Conservation (phyloP, 2,329 filamentous ascomycete species). For the Teratosphaeria gauchensis region DNA sequence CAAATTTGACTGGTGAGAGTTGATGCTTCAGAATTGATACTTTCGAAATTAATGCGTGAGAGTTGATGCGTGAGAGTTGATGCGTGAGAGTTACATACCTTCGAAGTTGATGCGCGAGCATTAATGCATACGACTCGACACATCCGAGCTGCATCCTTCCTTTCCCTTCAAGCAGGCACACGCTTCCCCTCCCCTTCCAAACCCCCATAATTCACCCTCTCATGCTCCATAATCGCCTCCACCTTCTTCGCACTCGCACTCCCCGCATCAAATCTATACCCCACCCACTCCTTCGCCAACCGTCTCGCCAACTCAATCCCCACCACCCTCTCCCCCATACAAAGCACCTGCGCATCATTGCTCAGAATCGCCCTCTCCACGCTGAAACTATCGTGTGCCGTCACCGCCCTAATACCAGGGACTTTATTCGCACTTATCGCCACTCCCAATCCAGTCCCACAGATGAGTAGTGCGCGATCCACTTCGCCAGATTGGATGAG, state of each 20-base stretch:
- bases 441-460: slow-evolving; percentile 77
- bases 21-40: too few relatives aligned
- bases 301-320: slow-evolving; percentile 71
- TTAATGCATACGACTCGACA: too few relatives aligned
- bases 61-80: too few relatives aligned
- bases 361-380: slow-evolving; percentile 72
- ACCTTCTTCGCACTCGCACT: slow-evolving; percentile 53
- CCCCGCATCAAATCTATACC: slow-evolving; percentile 65
- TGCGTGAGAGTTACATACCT: too few relatives aligned
- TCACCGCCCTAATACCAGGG: slow-evolving; percentile 74
- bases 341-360: slow-evolving; percentile 81
- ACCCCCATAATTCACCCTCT: slow-evolving; percentile 28
- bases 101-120: too few relatives aligned
- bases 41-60: too few relatives aligned
- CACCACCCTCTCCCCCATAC: slow-evolving; percentile 75
- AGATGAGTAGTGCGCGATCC: slow-evolving; percentile 73
- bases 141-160: too few relatives aligned
- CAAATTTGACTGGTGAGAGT: too few relatives aligned
- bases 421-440: slow-evolving; percentile 87
- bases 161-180: too few relatives aligned
- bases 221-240: slow-evolving; percentile 39
- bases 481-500: slow-evolving; percentile 54
- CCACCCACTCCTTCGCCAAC: slow-evolving; percentile 71
- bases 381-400: slow-evolving; percentile 76
- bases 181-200: too few relatives aligned